Evolutionary conservation across 257 asterid species (phyloP), one percentile per base, ranked within the genome.

Genomic region (Osmanthus fragrans): DNA sequence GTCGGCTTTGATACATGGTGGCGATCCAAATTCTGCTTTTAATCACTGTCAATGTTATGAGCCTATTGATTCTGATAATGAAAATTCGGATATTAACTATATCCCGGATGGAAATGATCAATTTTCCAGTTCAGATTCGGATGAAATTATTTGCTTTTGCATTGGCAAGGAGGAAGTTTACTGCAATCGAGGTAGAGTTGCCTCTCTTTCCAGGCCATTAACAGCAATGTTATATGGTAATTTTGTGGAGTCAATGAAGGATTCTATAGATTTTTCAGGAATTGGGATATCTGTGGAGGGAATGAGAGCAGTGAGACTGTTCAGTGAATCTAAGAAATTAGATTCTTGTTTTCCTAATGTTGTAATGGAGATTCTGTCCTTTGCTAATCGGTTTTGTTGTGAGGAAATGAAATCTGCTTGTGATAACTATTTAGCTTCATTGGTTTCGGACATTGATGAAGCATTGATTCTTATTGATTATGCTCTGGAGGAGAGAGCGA

Each of bases 361-460:
- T 74, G 87, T 82, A 54, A 63, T 87, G 72, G 90, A 87, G 79
- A 47, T 87, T 23, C 85, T 84, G 49, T 84, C 83, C 73, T 87
- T 87, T 79, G 88, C 90, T 42, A 87, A 82, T 83, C 80, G 87
- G 74, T 87, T 87, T 76, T 87, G 90, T 79, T 87, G 90, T 64
- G 87, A 87, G 60, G 88, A 78, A 32, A 69, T 84, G 87, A 87
- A 87, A 73, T 87, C 88, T 36, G 80, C 84, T 47, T 84, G 87
- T 71, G 90, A 87, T 73, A 76, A 60, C 72, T 82, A 84, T 66
- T 80, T 87, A 71, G 86, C 88, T 21, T 84, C 84, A 4, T 71
- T 84, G 71, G 86, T 87, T 78, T 80, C 82, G 37, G 82, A 80
- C 70, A 78, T 87, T 21, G 87, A 87, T 15, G 90, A 82, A 79